Conservation (phyloP, 2,329 filamentous ascomycete genomes). For the Chalaropsis ovoidea region DNA sequence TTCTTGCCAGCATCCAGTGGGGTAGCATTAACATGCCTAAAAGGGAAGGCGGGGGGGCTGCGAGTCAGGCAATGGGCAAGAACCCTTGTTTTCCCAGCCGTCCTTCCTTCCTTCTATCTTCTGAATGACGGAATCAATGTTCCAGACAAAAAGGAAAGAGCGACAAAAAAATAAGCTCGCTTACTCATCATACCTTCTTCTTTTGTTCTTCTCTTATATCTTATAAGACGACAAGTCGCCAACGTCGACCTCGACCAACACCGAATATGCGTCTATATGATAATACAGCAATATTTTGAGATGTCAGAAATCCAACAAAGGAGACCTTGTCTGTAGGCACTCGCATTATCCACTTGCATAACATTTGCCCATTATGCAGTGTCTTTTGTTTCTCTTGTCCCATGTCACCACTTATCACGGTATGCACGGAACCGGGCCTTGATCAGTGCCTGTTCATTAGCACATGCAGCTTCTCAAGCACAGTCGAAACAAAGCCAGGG, state of each 20-base stretch:
- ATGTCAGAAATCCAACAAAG: neutral
- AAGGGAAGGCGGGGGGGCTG: neutral
- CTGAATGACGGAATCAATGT: neutral
- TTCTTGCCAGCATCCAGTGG: neutral
- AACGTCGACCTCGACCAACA: neutral
- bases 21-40: neutral
- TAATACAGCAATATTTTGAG: neutral
- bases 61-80: neutral
- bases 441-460: conserved; percentile 13
- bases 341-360: neutral
- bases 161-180: neutral
- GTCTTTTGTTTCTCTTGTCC: neutral
- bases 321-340: neutral
- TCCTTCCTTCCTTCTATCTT: neutral
- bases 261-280: neutral
- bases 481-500: neutral
- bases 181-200: neutral
- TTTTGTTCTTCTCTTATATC: neutral
- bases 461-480: conserved; percentile 19
- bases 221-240: neutral
- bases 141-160: neutral
- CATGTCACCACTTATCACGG: neutral
- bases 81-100: conserved; percentile 7
- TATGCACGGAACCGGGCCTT: neutral
- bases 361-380: neutral